Evolutionary conservation across 805 yeast species (phyloP).

Genomic region (Pichia nanzhaoensis): DNA sequence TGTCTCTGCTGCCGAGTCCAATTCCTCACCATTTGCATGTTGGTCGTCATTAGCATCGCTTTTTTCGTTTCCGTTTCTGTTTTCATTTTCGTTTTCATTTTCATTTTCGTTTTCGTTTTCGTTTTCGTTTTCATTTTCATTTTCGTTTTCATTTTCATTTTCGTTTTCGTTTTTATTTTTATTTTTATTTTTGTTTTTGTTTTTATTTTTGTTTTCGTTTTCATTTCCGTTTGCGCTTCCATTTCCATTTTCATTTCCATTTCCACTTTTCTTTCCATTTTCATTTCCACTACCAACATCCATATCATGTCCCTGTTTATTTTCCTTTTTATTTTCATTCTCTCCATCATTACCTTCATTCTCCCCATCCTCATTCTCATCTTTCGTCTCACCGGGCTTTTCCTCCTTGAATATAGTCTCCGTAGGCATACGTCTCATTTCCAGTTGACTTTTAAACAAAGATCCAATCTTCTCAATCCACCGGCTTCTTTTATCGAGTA

Average conservation of each 20-base stretch:
- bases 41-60: too few species aligned
- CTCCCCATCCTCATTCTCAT: constrained; percentile 23
- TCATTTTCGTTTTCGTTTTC: constrained; percentile 15
- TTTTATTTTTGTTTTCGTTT: constrained; percentile 18
- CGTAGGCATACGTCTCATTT: constrained; percentile 71
- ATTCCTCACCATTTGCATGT: too few species aligned
- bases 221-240: constrained; percentile 13
- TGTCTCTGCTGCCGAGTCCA: too few species aligned
- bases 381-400: constrained; percentile 19
- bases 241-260: constrained; percentile 13
- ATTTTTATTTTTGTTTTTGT: neutral
- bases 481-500: constrained; percentile 76
- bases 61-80: constrained; percentile 7
- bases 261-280: constrained; percentile 17
- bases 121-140: constrained; percentile 14
- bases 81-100: too few species aligned
- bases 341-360: constrained; percentile 15
- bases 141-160: constrained; percentile 13
- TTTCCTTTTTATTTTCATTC: constrained; percentile 17
- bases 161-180: constrained; percentile 19
- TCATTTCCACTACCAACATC: constrained; percentile 4
- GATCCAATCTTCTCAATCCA: constrained; percentile 92
- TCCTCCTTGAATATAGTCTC: constrained; percentile 46
- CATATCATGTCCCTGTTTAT: constrained; percentile 12
- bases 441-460: constrained; percentile 57